Evolutionary conservation across 768 basidiomycete genomes (phyloP).

Genomic region (Rhizopogon vulgaris): DNA sequence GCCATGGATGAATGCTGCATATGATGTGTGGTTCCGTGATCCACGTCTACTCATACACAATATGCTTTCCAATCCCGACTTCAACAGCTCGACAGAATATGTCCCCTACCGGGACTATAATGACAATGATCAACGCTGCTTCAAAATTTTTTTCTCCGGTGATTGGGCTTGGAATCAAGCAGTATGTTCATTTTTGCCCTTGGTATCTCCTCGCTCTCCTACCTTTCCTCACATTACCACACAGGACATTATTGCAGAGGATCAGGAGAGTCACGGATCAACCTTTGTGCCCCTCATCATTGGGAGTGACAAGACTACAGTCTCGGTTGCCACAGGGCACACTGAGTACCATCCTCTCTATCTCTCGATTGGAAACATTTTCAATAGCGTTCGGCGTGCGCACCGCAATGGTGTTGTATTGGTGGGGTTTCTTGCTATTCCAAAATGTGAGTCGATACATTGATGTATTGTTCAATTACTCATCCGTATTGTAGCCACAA

Average conservation of each 20-base stretch:
- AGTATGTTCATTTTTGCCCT: no score
- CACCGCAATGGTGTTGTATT: constrained; percentile 5
- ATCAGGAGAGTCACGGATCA: constrained; percentile 7
- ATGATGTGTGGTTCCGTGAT: constrained; percentile 23
- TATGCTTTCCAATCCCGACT: constrained; percentile 19
- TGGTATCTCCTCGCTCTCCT: no score
- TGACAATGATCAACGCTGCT: constrained; percentile 3
- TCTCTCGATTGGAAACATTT: constrained; percentile 12
- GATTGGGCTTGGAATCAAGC: constrained; percentile 24
- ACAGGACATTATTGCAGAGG: constrained; percentile 7
- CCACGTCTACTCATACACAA: constrained; percentile 12
- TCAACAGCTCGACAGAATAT: constrained; percentile 13
- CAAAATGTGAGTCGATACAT: constrained; percentile 10
- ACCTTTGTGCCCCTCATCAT: constrained; percentile 14
- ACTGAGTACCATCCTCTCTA: constrained; percentile 20
- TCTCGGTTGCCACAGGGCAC: constrained; percentile 18
- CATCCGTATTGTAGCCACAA: background rate
- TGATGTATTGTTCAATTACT: background rate
- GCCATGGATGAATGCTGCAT: no score
- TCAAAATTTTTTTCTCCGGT: constrained; percentile 18
- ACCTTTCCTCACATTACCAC: no score
- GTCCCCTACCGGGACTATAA: constrained; percentile 12
- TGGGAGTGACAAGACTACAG: constrained; percentile 21
- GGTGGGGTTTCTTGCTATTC: constrained; percentile 13
- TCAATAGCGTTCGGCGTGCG: constrained; percentile 9